Base-by-base conservation (phyloP, 441 rosid species). In the Adansonia gregorii region DNA sequence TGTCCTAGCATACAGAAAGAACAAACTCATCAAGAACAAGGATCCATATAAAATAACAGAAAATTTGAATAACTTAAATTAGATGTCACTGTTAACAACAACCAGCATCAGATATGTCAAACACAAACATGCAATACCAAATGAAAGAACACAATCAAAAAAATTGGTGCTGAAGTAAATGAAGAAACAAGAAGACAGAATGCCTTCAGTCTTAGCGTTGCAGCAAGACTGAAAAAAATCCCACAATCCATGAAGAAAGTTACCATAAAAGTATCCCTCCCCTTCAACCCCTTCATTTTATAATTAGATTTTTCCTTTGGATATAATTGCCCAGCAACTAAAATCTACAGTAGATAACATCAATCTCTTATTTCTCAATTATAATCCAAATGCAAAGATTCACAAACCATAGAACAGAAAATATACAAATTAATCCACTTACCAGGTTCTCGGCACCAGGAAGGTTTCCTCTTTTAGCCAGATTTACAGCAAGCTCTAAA, bases 381-480 rank as follows among this genome's bases (percentile, higher is more conserved):
- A 19, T 19, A 19, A 19, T 20, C 76, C 64, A 48, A 55, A 55
- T 3, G 46, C 51, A 39, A 19, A 41, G 19, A 55, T 39, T 14
- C 68, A 64, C 19, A 35, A 31, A 72, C n/a, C 31, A 55, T 2
- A 46, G 48, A 10, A 35, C 35, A 52, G 39, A 31, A 31, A 31
- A 31, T 31, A 31, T 31, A 31, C 35, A 31, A 31, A 31, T 31
- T 2, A 31, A 31, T 31, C 35, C 2, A 12, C 35, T 24, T 88
- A 90, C 98, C 88, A 94, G 86, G 82, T 92, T 93, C 85, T 92
- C 98, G 3, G 98, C 95, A 78, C 95, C 95, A 77, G 97, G 98
- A 73, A 94, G 93, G 84, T 94, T 94, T 85, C 95, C 98, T 85
- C 98, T 90, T 83, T 94, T 92, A 69, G 98, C 98, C 56, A 94